phyloP scores from a whole-genome alignment of 1,139 yeast genomes.

The Hansenula anomala region DNA sequence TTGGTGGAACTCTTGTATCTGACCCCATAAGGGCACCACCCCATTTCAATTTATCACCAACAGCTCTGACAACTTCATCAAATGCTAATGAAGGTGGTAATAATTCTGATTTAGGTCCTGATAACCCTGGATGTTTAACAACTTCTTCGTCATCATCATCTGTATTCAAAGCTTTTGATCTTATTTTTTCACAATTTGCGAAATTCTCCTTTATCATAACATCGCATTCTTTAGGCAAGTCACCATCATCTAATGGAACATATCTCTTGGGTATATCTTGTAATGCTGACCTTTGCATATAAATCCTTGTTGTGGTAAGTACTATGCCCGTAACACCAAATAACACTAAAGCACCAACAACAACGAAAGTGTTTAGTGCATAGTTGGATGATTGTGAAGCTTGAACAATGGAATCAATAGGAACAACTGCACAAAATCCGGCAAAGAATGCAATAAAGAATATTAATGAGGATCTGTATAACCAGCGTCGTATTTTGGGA shows the following conservation, averaged over 20 bases:
- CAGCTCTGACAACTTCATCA: conserved; percentile 56
- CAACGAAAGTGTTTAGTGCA: conserved; percentile 64
- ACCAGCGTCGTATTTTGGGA: conserved; percentile 24
- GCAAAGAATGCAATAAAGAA: conserved; percentile 45
- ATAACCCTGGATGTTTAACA: conserved; percentile 66
- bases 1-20: conserved; percentile 34
- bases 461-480: conserved; percentile 51
- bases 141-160: conserved; percentile 29
- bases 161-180: conserved; percentile 47
- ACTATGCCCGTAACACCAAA: conserved; percentile 46
- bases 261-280: conserved; percentile 75
- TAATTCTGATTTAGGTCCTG: conserved; percentile 36
- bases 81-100: conserved; percentile 57
- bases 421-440: conserved; percentile 61
- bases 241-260: conserved; percentile 59
- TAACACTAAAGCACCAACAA: conserved; percentile 65
- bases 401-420: conserved; percentile 71
- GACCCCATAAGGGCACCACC: conserved; percentile 36
- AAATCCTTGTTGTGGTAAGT: conserved; percentile 48
- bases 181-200: conserved; percentile 42
- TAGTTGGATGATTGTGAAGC: conserved; percentile 49
- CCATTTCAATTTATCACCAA: conserved; percentile 47
- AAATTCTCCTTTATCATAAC: conserved; percentile 38
- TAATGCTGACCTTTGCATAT: conserved; percentile 52
- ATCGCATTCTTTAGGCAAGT: conserved; percentile 50